phyloP scores from a whole-genome alignment of 768 basidiomycete species.

The Pisolithus albus region DNA sequence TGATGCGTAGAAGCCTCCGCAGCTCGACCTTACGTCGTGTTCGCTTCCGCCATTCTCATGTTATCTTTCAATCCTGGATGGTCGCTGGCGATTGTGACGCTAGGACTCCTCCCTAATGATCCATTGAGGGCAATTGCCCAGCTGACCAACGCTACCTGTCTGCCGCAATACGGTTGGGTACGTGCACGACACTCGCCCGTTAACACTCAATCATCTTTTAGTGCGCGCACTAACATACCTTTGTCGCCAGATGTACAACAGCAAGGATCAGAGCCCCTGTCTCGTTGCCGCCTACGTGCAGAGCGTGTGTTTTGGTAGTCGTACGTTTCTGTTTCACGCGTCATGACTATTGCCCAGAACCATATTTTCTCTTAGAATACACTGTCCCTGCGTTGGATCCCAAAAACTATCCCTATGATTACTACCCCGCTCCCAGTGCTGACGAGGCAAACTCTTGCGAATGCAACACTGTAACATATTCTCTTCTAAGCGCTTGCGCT shows the following conservation, averaged over 20 bases:
- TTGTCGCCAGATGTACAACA: constrained; percentile 31
- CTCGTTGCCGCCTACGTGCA: constrained; percentile 37
- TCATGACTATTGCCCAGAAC: constrained; percentile 3
- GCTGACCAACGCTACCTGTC: constrained; percentile 16
- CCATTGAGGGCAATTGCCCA: constrained; percentile 17
- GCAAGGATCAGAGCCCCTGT: constrained; percentile 42
- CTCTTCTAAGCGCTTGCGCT: constrained; percentile 50
- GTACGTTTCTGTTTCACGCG: constrained; percentile 24
- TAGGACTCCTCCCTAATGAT: constrained; percentile 10
- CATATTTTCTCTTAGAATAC: constrained; percentile 26
- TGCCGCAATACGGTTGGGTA: constrained; percentile 22
- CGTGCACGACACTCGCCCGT: neutral
- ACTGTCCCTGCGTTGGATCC: constrained; percentile 32
- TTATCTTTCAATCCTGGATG: constrained; percentile 2
- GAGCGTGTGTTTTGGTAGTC: constrained; percentile 35
- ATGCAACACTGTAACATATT: constrained; percentile 53
- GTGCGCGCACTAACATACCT: neutral
- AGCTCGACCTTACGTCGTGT: too few species aligned
- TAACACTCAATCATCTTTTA: neutral
- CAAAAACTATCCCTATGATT: too few species aligned
- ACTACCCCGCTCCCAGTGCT: constrained; percentile 19
- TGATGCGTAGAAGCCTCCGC: too few species aligned
- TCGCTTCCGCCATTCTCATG: constrained; percentile 6
- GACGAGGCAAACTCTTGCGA: constrained; percentile 32
- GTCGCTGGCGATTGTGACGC: constrained; percentile 12